Percentiles rank a stretch among this genome's conserved stretches.
Evolutionary conservation across 2,329 filamentous ascomycete species (phyloP).

Genomic region (Gnomoniopsis sp.): DNA sequence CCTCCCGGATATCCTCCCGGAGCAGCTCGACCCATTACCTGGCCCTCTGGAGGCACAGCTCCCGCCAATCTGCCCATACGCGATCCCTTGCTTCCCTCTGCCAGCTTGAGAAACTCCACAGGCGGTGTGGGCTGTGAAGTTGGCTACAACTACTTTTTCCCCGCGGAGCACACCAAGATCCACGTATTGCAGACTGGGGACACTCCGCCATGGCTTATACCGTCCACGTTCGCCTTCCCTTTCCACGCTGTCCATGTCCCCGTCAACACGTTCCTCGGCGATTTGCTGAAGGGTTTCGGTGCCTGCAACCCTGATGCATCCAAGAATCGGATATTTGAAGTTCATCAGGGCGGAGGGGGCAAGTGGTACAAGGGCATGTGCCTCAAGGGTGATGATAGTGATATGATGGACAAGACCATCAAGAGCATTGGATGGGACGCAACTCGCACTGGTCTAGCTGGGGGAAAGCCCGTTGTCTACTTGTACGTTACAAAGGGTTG

Average conservation of each 20-base stretch:
- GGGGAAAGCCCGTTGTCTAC: conserved; percentile 55
- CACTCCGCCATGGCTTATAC: conserved; percentile 51
- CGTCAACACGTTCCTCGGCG: conserved; percentile 46
- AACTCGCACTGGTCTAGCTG: conserved; percentile 42
- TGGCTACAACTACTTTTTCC: conserved; percentile 63
- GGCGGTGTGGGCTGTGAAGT: conserved; percentile 58
- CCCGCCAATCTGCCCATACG: conserved; percentile 40
- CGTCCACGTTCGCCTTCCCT: conserved; percentile 35
- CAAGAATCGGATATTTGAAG: conserved; percentile 57
- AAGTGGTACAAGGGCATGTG: conserved; percentile 56
- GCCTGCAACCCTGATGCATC: conserved; percentile 46
- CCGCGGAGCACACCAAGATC: conserved; percentile 54
- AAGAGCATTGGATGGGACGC: conserved; percentile 58
- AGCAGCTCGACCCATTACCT: too few species aligned
- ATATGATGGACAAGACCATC: conserved; percentile 46
- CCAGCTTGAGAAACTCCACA: conserved; percentile 54
- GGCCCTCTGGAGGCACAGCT: conserved; percentile 30
- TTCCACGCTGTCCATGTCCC: conserved; percentile 53
- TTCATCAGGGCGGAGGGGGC: conserved; percentile 52
- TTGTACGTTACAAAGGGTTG: conserved; percentile 56
- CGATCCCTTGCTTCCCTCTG: conserved; percentile 44
- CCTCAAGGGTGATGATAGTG: conserved; percentile 47
- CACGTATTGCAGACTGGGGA: conserved; percentile 50
- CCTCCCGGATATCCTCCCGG: too few species aligned
- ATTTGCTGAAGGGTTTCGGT: conserved; percentile 58